Base-by-base conservation (phyloP, 768 basidiomycete species). In the Obba rivulosa region DNA sequence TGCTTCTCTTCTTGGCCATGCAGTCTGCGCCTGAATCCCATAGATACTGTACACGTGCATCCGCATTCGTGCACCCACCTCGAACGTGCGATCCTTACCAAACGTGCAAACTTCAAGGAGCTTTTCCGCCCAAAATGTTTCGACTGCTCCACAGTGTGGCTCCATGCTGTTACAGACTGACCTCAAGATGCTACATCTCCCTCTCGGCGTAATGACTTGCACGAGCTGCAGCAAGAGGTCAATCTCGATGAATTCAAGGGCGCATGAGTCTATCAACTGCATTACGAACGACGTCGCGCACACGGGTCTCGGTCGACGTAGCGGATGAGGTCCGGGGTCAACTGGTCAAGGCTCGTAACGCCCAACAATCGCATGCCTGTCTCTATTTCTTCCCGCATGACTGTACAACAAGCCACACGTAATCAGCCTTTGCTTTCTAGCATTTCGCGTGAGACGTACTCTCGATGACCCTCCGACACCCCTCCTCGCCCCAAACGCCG, bases 361-460 rank as follows among this genome's bases (percentile, higher is more conserved):
- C 73, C 73, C 21, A 74, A 45, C 37, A 74, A 51, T 17, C 67
- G 59, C 69, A 74, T 67, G 20, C 69, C 65, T 28, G 67, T 59
- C 35, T 63, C 56, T 35, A 74, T 71, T 53, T 74, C 73, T 39
- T 64, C 63, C 46, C 70, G 57, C 51, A 74, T 53, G 44, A 74
- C 71, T 72, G 46, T 31, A 22, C 24, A 13, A 34, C 22, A 13
- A 31, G 7, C 5, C 28, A 31, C 13, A 31, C 28, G 28, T 7
- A 5, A 31, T 31, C 7, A 31, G 28, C 28, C n/a, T 25, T 3
- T 16, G 28, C 20, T 22, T 22, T n/a, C n/a, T 39, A 42, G 39
- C n/a, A 28, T 34, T 21, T 37, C 44, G 17, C 39, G 11, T 22
- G 18, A 14, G 14, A 51, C 62, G 50, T 46, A 63, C 62, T 62